Percentiles rank a stretch among this genome's conserved stretches.
These are phyloP conservation scores for Solanum bulbocastanum DNA, from an alignment of 257 asterid genomes.

Conservation along the genomic window DNA sequence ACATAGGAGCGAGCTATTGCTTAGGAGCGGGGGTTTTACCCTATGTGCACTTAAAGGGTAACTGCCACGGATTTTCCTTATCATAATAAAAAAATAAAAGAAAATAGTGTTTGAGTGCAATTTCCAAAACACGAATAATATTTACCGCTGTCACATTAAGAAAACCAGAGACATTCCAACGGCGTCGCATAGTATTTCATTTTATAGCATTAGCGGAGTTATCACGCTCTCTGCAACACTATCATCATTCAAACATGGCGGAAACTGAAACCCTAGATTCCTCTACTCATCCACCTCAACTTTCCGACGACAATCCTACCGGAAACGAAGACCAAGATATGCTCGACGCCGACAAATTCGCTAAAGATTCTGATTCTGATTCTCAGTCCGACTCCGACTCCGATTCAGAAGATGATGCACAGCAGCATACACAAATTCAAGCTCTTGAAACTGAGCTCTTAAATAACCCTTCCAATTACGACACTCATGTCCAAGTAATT, in stretches of 20 bases:
- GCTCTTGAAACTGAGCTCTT: constrained; percentile 47
- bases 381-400: constrained; percentile 36
- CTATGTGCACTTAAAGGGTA: too few species aligned
- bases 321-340: constrained; percentile 29
- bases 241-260: constrained; percentile 32
- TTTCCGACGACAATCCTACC: constrained; percentile 10
- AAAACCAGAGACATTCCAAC: background rate
- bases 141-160: background rate
- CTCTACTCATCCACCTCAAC: constrained; percentile 11
- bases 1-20: too few species aligned
- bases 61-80: too few species aligned
- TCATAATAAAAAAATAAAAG: too few species aligned
- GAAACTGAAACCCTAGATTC: constrained; percentile 40
- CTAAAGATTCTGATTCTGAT: constrained; percentile 16
- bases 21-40: too few species aligned
- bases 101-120: background rate
- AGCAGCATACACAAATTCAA: constrained; percentile 51
- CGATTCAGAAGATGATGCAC: constrained; percentile 57
- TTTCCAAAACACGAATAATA: background rate
- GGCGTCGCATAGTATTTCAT: background rate
- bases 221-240: background rate
- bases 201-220: background rate
- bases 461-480: constrained; percentile 59
- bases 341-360: constrained; percentile 40
- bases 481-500: constrained; percentile 62